These are phyloP conservation scores for Vanrija sp. DNA, from an alignment of 1,284 basidiomycete species.

Conservation along the genomic window DNA sequence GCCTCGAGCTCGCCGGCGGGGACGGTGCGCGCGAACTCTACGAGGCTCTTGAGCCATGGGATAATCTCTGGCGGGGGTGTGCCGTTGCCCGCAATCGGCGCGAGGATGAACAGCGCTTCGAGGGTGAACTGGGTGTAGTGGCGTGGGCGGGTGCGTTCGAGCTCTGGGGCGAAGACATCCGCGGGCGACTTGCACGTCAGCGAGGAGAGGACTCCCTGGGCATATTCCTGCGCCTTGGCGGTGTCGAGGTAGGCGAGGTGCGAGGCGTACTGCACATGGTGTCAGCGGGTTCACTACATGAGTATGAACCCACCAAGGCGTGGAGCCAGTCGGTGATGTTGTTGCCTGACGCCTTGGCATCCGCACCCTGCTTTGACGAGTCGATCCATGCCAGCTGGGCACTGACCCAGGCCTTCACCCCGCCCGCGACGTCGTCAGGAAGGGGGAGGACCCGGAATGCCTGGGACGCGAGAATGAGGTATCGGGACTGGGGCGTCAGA, in stretches of 20 bases:
- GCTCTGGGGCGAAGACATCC: slow-evolving; percentile 19
- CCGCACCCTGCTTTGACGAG: slow-evolving; percentile 22
- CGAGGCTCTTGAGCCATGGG: slow-evolving; percentile 13
- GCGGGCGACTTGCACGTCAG: slow-evolving; percentile 14
- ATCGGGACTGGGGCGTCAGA: slow-evolving; percentile 24
- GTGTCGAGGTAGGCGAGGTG: slow-evolving; percentile 23
- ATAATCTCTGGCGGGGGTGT: neutral
- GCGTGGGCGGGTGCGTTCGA: slow-evolving; percentile 25
- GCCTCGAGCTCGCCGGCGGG: slow-evolving; percentile 22
- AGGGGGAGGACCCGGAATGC: slow-evolving; percentile 15
- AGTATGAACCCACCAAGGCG: slow-evolving; percentile 30
- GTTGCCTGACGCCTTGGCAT: slow-evolving; percentile 19
- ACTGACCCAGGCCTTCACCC: slow-evolving; percentile 23
- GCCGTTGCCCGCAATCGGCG: slow-evolving; percentile 7
- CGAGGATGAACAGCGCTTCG: slow-evolving; percentile 32
- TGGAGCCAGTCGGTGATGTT: slow-evolving; percentile 37
- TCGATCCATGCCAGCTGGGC: slow-evolving; percentile 30
- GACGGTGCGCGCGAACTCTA: slow-evolving; percentile 21
- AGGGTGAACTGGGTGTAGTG: slow-evolving; percentile 36
- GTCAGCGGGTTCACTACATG: neutral
- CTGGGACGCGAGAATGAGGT: slow-evolving; percentile 31
- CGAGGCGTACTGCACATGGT: slow-evolving; percentile 15
- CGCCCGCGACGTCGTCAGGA: slow-evolving; percentile 1
- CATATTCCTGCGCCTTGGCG: slow-evolving; percentile 7
- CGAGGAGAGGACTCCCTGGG: slow-evolving; percentile 2